phyloP scores from a whole-genome alignment of 176 grass and related monocot genomes.

The Saccharum officinarum region DNA sequence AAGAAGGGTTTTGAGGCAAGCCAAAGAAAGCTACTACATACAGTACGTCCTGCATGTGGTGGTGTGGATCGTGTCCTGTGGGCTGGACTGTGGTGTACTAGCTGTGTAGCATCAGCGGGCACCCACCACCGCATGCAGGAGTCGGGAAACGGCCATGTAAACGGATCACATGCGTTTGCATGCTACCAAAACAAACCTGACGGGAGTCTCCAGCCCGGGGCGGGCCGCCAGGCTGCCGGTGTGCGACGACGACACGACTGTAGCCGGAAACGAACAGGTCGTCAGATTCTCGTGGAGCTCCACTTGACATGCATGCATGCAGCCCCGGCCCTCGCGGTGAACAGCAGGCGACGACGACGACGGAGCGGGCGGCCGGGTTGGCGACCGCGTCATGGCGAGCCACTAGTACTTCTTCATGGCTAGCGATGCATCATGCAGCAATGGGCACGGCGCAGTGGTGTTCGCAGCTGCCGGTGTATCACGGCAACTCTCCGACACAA shows the following conservation, averaged over 20 bases:
- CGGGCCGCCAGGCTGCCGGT: not conserved
- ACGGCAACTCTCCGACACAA: slow-evolving; percentile 32
- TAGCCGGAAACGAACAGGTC: not conserved
- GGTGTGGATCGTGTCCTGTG: not conserved
- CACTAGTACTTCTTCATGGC: too few relatives aligned
- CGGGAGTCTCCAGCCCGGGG: not conserved
- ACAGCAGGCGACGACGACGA: too few relatives aligned
- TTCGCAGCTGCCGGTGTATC: not conserved
- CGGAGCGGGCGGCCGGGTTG: too few relatives aligned
- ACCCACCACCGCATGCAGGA: not conserved
- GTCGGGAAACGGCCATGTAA: not conserved
- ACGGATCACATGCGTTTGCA: slow-evolving; percentile 6
- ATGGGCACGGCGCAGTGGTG: not conserved
- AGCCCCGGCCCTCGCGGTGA: too few relatives aligned
- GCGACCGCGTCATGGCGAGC: too few relatives aligned
- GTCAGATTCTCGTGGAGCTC: not conserved
- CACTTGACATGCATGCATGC: too few relatives aligned
- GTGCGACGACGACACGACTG: not conserved
- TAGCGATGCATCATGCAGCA: not conserved
- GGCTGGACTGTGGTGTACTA: not conserved
- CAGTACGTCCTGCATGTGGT: not conserved
- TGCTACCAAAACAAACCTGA: not conserved
- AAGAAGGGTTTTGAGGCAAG: not conserved
- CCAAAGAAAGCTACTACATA: not conserved
- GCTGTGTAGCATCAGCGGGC: not conserved